Evolutionary conservation across 75 land plant genomes (phyloP).

Genomic region (Sequoiadendron giganteum): DNA sequence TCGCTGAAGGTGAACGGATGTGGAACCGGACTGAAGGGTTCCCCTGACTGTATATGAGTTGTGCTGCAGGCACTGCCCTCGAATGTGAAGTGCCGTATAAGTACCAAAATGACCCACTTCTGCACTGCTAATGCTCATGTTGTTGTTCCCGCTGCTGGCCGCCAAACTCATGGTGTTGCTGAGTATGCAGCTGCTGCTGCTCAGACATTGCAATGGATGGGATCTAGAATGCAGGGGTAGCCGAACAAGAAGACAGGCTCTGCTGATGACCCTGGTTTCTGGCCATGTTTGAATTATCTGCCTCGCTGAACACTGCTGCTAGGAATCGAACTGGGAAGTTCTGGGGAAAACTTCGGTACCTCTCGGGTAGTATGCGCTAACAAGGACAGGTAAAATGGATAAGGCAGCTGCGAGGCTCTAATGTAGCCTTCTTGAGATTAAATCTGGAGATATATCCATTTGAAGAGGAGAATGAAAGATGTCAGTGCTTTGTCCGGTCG

Average conservation of each 20-base stretch:
- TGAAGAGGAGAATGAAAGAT: not conserved
- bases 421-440: not conserved
- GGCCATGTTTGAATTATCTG: not conserved
- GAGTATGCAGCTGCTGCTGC: not conserved
- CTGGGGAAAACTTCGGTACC: not conserved
- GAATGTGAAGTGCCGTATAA: not conserved
- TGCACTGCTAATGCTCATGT: not conserved
- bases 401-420: not conserved
- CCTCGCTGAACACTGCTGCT: not conserved
- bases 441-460: not conserved
- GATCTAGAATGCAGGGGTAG: not conserved
- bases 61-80: not conserved
- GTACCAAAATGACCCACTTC: not conserved
- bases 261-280: not conserved
- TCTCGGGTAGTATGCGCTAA: not conserved
- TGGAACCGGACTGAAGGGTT: slow-evolving; percentile 82
- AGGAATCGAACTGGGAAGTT: not conserved
- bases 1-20: slow-evolving; percentile 43
- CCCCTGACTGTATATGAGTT: slow-evolving; percentile 46
- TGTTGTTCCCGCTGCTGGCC: not conserved
- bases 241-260: not conserved
- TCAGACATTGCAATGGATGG: not conserved
- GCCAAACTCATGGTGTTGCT: not conserved
- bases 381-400: not conserved
- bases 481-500: not conserved